Base-by-base conservation (phyloP, 345 rosid species). In the Aquilaria yunnanensis region DNA sequence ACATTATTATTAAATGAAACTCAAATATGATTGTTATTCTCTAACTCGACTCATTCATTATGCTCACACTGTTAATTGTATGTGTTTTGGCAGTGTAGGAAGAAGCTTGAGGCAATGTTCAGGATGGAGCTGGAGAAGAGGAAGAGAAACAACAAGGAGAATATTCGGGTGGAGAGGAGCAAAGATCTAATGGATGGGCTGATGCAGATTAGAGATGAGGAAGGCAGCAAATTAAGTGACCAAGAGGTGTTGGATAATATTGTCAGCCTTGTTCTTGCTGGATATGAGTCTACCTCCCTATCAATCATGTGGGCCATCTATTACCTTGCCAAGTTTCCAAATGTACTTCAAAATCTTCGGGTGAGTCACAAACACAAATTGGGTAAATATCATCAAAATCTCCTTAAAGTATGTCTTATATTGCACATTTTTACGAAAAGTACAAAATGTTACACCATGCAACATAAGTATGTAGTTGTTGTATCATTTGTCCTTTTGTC, bases 161-260 rank as follows among this genome's bases (percentile, higher is more conserved):
- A 41, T 16, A 2, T 67, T 10, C 33, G 32, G 31, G 45, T 11
- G n/a, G 62, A 62, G 43, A 57, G 32, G 2, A 31, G 29, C 12
- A 72, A 66, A 9, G 75, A 79, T 67, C 64, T 79, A 9, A 73
- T 80, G 82, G 81, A 79, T 23, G 74, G 80, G 1, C 54, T 79
- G 31, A 69, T 71, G 73, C 67, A 69, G 50, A 66, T 77, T 9
- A 66, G 63, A 63, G 81, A 75, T 11, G 83, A 73, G 1, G 60
- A 73, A 53, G 83, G 83, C 0, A 59, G 71, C 13, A 47, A 53
- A 31, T 60, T 77, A 58, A 77, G 74, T 23, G 79, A 80, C 31
- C 56, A 69, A 49, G 79, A 82, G 64, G 77, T 75, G 54, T 1
- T 75, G 1, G 84, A 75, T 51, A 75, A 75, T 71, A 77, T 77